Base-by-base conservation (phyloP, 208 protist species). In the Acanthamoeba divionensis region DNA sequence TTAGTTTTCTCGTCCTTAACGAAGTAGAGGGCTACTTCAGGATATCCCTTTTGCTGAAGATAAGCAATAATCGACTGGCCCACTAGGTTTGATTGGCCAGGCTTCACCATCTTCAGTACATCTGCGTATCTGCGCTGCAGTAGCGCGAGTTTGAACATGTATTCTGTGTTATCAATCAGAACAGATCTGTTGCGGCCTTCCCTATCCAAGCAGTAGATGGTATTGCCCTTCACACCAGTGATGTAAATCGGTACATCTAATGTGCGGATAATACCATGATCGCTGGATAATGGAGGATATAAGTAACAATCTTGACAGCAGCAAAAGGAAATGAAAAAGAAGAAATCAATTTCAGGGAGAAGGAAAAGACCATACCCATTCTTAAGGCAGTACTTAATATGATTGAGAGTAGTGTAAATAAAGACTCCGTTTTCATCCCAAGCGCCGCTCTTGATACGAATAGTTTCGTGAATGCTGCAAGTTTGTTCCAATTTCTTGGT, bases 21-120 rank as follows among this genome's bases (percentile, higher is more conserved):
- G 92, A 99, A 99, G 89, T 98, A 96, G 33, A 99, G 94, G 1
- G 98, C 98, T 55, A 99, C 87, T 89, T 99, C 97, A 2, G 98
- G 97, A 92, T 98, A 98, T 29, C 98, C 98, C 91, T 99, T 98
- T 91, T 98, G 96, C 95, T 99, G 98, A 9, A 99, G 94, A 92
- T 99, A 99, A 7, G 97, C 96, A 60, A 99, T 98, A 79, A 99
- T 97, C 1, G 98, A 95, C 90, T 99, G 97, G 18, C 98, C 98
- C 67, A 97, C 93, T 10, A 99, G 94, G 55, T 98, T 96, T 2
- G 96, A 95, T 18, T 91, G 89, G 8, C 86, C 71, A 83, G 62
- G 89, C 96, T 90, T 95, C 31, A 99, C 96, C 87, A 99, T 98
- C 21, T 95, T 95, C 29, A 98, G 94, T 18, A 99, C 97, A 21